Conservation (phyloP, 176 grass and related monocot species). For the Pontederia paniculata region DNA sequence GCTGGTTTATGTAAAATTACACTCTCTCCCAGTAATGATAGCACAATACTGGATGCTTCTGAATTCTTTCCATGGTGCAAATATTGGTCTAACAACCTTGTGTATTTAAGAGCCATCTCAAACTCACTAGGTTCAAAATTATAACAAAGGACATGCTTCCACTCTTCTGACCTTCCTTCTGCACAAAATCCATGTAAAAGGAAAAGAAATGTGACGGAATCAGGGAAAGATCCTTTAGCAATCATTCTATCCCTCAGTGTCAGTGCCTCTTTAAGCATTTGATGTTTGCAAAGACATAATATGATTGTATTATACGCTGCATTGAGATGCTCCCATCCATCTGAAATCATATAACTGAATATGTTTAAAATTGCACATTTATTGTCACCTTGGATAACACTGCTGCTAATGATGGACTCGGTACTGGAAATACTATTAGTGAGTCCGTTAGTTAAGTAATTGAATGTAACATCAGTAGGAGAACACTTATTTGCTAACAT, state of each 20-base stretch:
- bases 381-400: conserved; percentile 18
- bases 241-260: conserved; percentile 49
- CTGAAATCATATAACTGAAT: conserved; percentile 39
- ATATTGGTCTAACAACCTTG: conserved; percentile 34
- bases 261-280: conserved; percentile 65
- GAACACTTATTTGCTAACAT: conserved; percentile 51
- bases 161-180: conserved; percentile 40
- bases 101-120: conserved; percentile 33
- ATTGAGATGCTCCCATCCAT: conserved; percentile 40
- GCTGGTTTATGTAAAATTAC: not conserved
- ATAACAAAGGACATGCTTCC: conserved; percentile 33
- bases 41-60: conserved; percentile 22
- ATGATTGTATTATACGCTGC: conserved; percentile 57
- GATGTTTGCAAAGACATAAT: conserved; percentile 67
- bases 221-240: conserved; percentile 31
- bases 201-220: conserved; percentile 55
- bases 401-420: conserved; percentile 19
- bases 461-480: conserved; percentile 62
- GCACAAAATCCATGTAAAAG: conserved; percentile 84
- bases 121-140: conserved; percentile 44
- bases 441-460: conserved; percentile 63
- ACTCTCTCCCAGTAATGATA: conserved; percentile 22
- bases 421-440: conserved; percentile 24
- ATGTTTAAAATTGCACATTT: conserved; percentile 41
- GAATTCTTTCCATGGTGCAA: conserved; percentile 17